phyloP scores from a whole-genome alignment of 2,329 filamentous ascomycete species.

The Pseudocercospora pini-densiflorae region DNA sequence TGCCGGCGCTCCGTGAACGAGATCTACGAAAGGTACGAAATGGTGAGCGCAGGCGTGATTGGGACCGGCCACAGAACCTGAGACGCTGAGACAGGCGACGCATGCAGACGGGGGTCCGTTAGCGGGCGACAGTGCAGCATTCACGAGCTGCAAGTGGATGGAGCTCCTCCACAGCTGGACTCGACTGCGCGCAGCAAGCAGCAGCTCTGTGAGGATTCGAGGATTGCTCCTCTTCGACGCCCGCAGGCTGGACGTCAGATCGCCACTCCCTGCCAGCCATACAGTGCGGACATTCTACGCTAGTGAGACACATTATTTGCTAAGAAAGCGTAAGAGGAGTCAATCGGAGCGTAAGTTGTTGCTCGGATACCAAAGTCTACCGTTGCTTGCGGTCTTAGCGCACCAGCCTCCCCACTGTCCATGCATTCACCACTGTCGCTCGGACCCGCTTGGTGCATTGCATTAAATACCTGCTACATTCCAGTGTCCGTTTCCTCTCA shows the following conservation, averaged over 20 bases:
- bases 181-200: background rate
- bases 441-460: constrained; percentile 17
- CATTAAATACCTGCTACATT: constrained; percentile 32
- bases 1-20: constrained; percentile 2
- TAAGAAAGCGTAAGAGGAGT: constrained; percentile 15
- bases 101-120: constrained; percentile 19
- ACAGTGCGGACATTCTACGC: background rate
- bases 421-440: constrained; percentile 20
- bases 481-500: constrained; percentile 22
- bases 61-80: constrained; percentile 5
- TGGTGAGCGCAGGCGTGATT: background rate
- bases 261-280: background rate
- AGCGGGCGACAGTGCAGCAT: constrained; percentile 14
- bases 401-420: constrained; percentile 17
- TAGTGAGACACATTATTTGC: constrained; percentile 5
- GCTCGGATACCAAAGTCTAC: constrained; percentile 16
- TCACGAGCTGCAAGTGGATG: background rate
- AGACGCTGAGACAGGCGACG: constrained; percentile 15
- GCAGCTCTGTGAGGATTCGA: background rate
- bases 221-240: background rate
- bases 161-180: background rate
- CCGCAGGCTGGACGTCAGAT: background rate
- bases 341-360: constrained; percentile 13
- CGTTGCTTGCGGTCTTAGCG: constrained; percentile 17
- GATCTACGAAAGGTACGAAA: constrained; percentile 2